Conservation (phyloP, 176 grass and related monocot genomes). For the Echinochloa phyllopogon region DNA sequence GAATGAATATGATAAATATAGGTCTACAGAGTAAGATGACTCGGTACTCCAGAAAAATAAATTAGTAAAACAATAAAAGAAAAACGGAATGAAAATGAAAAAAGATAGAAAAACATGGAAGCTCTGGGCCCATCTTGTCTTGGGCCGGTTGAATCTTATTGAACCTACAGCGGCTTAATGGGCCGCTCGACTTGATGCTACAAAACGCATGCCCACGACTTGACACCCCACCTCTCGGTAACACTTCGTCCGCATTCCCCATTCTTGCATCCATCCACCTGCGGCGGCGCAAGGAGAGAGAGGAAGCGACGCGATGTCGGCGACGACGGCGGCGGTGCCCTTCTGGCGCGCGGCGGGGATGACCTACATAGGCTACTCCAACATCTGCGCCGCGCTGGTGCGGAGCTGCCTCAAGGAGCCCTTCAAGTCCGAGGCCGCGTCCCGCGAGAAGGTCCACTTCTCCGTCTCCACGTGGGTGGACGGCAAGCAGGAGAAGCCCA, state of each 20-base stretch:
- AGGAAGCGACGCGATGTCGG: conserved; percentile 44
- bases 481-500: conserved; percentile 83
- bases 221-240: background rate
- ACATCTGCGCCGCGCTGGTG: conserved; percentile 93
- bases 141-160: background rate
- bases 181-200: background rate
- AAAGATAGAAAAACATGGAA: background rate
- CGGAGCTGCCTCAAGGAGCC: conserved; percentile 93
- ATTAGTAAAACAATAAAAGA: no score
- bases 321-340: conserved; percentile 72
- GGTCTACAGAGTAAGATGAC: no score
- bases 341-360: conserved; percentile 94
- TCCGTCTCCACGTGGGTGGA: conserved; percentile 77
- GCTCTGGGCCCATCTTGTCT: background rate
- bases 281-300: conserved; percentile 39
- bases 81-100: no score
- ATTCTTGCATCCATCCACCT: background rate
- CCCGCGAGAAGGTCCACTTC: conserved; percentile 98
- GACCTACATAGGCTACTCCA: conserved; percentile 98
- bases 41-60: no score
- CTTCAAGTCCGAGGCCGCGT: conserved; percentile 63
- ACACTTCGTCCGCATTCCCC: background rate
- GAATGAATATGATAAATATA: no score
- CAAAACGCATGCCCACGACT: background rate
- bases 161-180: background rate